Evolutionary conservation across 169 alveolate genomes (phyloP).

Genomic region (Prorocentrum cordatum): DNA sequence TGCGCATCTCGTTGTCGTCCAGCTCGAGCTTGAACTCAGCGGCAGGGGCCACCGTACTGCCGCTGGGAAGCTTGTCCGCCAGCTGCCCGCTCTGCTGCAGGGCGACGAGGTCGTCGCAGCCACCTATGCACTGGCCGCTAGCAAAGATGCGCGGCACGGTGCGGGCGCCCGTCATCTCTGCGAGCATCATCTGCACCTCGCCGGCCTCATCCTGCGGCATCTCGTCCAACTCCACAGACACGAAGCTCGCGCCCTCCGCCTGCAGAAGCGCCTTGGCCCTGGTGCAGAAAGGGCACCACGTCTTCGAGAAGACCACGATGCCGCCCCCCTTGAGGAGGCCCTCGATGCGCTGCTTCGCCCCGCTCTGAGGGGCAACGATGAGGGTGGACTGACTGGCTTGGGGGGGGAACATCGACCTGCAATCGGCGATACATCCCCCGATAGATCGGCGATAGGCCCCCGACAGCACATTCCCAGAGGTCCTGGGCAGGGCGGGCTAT

Average conservation of each 20-base stretch:
- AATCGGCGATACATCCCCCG: no score
- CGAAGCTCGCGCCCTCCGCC: slow-evolving; percentile 10
- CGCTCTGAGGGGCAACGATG: no score
- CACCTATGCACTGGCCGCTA: slow-evolving; percentile 16
- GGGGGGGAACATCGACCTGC: no score
- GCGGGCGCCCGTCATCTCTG: slow-evolving; percentile 56
- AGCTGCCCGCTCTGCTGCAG: neutral
- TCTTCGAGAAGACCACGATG: no score
- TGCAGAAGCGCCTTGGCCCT: slow-evolving; percentile 26
- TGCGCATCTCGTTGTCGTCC: slow-evolving; percentile 27
- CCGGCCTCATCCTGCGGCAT: neutral
- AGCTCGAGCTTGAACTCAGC: no score
- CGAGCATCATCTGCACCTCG: neutral
- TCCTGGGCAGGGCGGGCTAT: no score
- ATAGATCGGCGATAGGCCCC: no score
- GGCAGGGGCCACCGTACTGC: neutral
- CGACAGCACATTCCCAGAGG: no score
- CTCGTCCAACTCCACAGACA: slow-evolving; percentile 39
- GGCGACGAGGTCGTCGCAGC: slow-evolving; percentile 49
- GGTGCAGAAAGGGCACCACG: no score
- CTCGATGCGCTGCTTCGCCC: no score
- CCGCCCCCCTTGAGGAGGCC: no score
- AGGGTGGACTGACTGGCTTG: no score
- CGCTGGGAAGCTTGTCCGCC: neutral
- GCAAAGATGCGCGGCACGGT: slow-evolving; percentile 43